These are phyloP conservation scores for Cynara cardunculus DNA, from an alignment of 129 eudicot genomes.

Conservation along the genomic window DNA sequence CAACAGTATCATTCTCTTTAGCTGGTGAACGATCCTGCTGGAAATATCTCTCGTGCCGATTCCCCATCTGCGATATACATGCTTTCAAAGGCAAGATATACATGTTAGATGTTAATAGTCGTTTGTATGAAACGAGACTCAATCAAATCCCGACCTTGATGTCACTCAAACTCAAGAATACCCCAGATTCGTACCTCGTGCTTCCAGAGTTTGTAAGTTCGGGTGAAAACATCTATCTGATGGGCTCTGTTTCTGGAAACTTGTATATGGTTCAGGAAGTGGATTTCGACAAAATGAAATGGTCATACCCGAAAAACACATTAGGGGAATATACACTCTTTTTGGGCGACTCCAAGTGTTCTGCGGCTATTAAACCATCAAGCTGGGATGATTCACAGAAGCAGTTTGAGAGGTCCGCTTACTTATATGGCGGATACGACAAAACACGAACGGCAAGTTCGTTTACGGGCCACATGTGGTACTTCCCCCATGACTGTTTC, in stretches of 20 bases:
- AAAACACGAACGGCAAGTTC: background rate
- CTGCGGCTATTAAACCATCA: background rate
- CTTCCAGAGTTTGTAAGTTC: slow-evolving; percentile 1
- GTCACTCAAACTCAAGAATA: background rate
- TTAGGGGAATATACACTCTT: background rate
- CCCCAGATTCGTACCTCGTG: background rate
- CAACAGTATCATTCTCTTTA: background rate
- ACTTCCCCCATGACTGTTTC: slow-evolving; percentile 23
- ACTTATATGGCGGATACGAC: background rate
- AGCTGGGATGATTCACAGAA: background rate
- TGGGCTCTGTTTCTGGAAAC: background rate
- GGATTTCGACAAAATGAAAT: slow-evolving; percentile 8
- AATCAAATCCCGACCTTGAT: background rate
- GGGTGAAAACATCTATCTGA: background rate
- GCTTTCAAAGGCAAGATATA: background rate
- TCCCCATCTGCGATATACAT: background rate
- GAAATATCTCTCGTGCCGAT: background rate
- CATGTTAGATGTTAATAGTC: background rate
- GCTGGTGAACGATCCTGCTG: slow-evolving; percentile 11
- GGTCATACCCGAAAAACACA: background rate
- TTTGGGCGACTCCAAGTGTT: background rate
- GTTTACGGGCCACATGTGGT: slow-evolving; percentile 1
- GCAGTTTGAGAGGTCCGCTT: background rate
- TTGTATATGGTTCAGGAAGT: background rate
- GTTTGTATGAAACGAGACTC: background rate